Evolutionary conservation across 179 eudicot species (phyloP).

Genomic region (Heliamphora pulchella): DNA sequence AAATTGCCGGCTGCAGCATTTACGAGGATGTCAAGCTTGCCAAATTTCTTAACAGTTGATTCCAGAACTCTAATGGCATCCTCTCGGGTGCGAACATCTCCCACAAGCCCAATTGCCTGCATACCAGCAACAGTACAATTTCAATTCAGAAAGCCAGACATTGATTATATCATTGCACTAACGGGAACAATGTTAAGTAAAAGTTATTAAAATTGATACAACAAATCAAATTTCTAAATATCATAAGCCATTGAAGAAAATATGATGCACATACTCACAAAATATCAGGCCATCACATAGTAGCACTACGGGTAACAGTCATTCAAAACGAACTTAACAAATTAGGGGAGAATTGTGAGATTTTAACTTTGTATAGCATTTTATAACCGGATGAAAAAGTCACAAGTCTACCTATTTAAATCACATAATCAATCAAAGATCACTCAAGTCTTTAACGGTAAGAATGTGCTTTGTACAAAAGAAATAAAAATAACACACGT

Average conservation of each 20-base stretch:
- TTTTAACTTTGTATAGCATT: too few relatives aligned
- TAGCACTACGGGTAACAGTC: neutral
- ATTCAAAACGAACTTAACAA: neutral
- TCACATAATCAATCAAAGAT: too few relatives aligned
- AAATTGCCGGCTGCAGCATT: slow-evolving; percentile 80
- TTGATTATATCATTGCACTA: neutral
- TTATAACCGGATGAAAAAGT: too few relatives aligned
- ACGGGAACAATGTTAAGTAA: neutral
- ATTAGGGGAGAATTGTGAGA: too few relatives aligned
- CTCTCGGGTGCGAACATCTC: slow-evolving; percentile 58
- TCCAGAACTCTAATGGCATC: slow-evolving; percentile 55
- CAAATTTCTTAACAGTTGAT: slow-evolving; percentile 46
- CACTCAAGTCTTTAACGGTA: too few relatives aligned
- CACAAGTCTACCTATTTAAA: too few relatives aligned
- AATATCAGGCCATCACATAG: neutral
- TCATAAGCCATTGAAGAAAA: neutral
- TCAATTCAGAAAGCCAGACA: neutral
- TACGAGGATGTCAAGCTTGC: slow-evolving; percentile 60
- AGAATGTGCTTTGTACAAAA: too few relatives aligned
- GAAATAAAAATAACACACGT: too few relatives aligned
- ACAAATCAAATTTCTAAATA: neutral
- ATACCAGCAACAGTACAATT: neutral
- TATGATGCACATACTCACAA: too few relatives aligned
- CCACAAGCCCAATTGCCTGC: slow-evolving; percentile 58
- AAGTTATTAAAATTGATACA: neutral